These are phyloP conservation scores for Lasiosphaeris hirsuta DNA, from an alignment of 495 filamentous ascomycete species.

Conservation along the genomic window DNA sequence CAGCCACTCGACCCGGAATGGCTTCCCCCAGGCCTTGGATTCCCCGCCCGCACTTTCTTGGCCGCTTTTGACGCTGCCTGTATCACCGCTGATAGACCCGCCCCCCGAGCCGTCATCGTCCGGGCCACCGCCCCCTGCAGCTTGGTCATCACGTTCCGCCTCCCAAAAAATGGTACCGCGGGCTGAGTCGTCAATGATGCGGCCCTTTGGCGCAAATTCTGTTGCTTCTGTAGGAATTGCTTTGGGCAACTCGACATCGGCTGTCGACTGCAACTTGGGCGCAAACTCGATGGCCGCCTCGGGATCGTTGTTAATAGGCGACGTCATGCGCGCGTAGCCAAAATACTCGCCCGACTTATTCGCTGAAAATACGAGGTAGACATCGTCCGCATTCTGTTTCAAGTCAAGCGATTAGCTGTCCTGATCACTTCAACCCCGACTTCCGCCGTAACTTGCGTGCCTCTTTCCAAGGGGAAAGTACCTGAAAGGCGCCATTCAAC, in stretches of 20 bases:
- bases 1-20: slow-evolving; percentile 90
- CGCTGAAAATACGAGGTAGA: slow-evolving; percentile 95
- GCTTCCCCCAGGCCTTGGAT: slow-evolving; percentile 79
- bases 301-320: slow-evolving; percentile 74
- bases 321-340: slow-evolving; percentile 90
- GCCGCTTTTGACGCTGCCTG: slow-evolving; percentile 32
- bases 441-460: not conserved
- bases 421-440: not conserved
- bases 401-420: not conserved
- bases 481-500: slow-evolving; percentile 82
- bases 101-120: slow-evolving; percentile 36
- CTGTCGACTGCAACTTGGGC: slow-evolving; percentile 53
- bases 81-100: slow-evolving; percentile 28
- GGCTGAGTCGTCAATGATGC: slow-evolving; percentile 89
- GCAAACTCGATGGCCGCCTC: slow-evolving; percentile 63
- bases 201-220: slow-evolving; percentile 73
- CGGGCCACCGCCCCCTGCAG: slow-evolving; percentile 35
- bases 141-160: slow-evolving; percentile 57
- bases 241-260: slow-evolving; percentile 62
- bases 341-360: slow-evolving; percentile 99
- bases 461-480: slow-evolving; percentile 23
- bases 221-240: slow-evolving; percentile 78
- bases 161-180: slow-evolving; percentile 98
- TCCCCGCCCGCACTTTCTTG: slow-evolving; percentile 40
- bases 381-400: slow-evolving; percentile 70